These are phyloP conservation scores for Phytophthora pini DNA, from an alignment of 352 stramenopile genomes.

Conservation along the genomic window DNA sequence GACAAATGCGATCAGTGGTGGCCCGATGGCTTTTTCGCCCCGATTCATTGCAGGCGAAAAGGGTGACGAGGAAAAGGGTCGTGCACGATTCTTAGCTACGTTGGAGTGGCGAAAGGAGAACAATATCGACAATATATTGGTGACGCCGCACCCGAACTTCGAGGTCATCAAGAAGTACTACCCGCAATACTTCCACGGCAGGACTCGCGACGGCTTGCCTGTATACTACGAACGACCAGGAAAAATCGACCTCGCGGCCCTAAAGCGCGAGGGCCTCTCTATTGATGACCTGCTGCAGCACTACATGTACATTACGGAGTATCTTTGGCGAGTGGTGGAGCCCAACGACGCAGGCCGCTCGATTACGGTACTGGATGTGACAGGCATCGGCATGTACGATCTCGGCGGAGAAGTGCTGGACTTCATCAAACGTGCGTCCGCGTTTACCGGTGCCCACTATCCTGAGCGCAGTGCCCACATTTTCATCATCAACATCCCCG, in stretches of 20 bases:
- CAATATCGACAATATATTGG: slow-evolving; percentile 88
- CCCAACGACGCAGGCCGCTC: slow-evolving; percentile 73
- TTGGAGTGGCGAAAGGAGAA: slow-evolving; percentile 90
- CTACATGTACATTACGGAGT: slow-evolving; percentile 95
- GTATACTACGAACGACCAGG: slow-evolving; percentile 89
- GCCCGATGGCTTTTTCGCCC: slow-evolving; percentile 74
- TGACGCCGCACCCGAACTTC: slow-evolving; percentile 82
- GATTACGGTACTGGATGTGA: slow-evolving; percentile 86
- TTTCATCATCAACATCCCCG: slow-evolving; percentile 96
- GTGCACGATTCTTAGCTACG: slow-evolving; percentile 75
- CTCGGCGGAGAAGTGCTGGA: slow-evolving; percentile 88
- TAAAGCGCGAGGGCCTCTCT: slow-evolving; percentile 87
- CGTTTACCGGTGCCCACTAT: slow-evolving; percentile 93
- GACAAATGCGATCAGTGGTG: slow-evolving; percentile 50
- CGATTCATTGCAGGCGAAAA: slow-evolving; percentile 89
- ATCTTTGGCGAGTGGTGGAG: slow-evolving; percentile 87
- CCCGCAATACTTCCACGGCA: slow-evolving; percentile 91
- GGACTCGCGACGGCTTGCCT: slow-evolving; percentile 72
- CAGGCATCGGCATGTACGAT: slow-evolving; percentile 90
- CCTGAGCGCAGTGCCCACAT: slow-evolving; percentile 94
- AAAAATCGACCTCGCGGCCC: slow-evolving; percentile 86
- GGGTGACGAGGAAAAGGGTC: slow-evolving; percentile 81
- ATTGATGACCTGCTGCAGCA: slow-evolving; percentile 90
- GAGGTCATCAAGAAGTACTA: slow-evolving; percentile 93
- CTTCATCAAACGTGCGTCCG: slow-evolving; percentile 88